Evolutionary conservation across 2,329 filamentous ascomycete genomes (phyloP).

Genomic region (Epichloe scottii): DNA sequence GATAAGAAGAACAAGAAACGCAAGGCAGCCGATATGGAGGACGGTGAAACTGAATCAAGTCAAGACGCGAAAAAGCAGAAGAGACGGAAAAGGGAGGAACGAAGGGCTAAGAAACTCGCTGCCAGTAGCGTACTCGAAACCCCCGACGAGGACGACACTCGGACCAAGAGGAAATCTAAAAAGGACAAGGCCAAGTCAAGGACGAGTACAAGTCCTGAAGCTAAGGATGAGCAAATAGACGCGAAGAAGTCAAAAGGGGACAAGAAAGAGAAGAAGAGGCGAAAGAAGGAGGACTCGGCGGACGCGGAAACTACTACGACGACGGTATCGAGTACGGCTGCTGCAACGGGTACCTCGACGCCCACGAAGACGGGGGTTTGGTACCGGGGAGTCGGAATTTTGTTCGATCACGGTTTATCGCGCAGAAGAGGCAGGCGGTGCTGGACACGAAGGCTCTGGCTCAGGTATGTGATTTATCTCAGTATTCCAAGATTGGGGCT

Average conservation of each 20-base stretch:
- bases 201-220: constrained; percentile 9
- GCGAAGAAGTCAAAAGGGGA: constrained; percentile 27
- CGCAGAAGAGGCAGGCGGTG: constrained; percentile 74
- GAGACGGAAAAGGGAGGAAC: constrained; percentile 24
- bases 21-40: constrained; percentile 29
- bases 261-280: constrained; percentile 36
- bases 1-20: constrained; percentile 38
- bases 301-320: constrained; percentile 11
- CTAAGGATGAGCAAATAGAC: constrained; percentile 11
- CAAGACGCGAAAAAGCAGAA: constrained; percentile 19
- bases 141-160: constrained; percentile 21
- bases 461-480: constrained; percentile 46
- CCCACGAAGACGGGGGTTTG: constrained; percentile 29
- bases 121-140: constrained; percentile 9
- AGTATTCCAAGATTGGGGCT: too few species aligned
- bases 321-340: constrained; percentile 14
- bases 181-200: constrained; percentile 9
- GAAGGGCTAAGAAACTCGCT: constrained; percentile 18
- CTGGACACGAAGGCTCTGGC: constrained; percentile 73
- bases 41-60: constrained; percentile 7
- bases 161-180: constrained; percentile 28
- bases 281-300: constrained; percentile 29
- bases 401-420: constrained; percentile 70
- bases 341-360: constrained; percentile 23
- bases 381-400: constrained; percentile 52